Evolutionary conservation across 768 basidiomycete genomes (phyloP), one percentile per base, ranked within the genome.

Genomic region (Tephrocybe sp.): DNA sequence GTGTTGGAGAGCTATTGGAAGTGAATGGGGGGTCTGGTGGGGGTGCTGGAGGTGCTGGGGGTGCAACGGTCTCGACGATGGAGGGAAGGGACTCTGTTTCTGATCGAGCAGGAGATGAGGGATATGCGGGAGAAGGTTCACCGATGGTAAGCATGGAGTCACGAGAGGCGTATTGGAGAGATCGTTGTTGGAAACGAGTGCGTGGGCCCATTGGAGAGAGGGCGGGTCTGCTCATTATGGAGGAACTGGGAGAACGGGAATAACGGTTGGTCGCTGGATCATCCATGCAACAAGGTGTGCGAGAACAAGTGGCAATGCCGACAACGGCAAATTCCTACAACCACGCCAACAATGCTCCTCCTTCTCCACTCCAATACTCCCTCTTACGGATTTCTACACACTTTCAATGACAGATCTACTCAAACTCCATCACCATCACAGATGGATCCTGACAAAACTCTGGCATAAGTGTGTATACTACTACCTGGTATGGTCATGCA

Each of bases 191-290:
- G 51, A 55, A 53, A 44, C 52, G 48, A 20, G 49, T 55, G 59
- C 64, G 36, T 53, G 65, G 51, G 51, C 60, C 60, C 54, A 62
- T 53, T 0, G 60, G 60, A 20, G 60, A 54, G 22, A 57, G 58
- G 1, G 31, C 49, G 16, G 60, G 60, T 40, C 59, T 51, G 40
- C 17, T 54, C 48, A 58, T n/a, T n/a, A n/a, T 53, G 11, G 32
- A 17, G 35, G 20, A 35, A n/a, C 44, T 50, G 13, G 56, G 52
- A 12, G 50, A 49, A 30, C 60, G 58, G 14, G 58, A 56, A 19
- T 57, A 39, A 22, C 54, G 55, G 32, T 51, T 20, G 8, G 17
- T 63, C 59, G 60, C 60, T 54, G 59, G 58, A 58, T 68, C 69
- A 64, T 68, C 62, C 65, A 68, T 63, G 51, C 35, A 36, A 20